Evolutionary conservation across 1,284 basidiomycete genomes (phyloP).

Genomic region (Cryptococcus deneoformans): DNA sequence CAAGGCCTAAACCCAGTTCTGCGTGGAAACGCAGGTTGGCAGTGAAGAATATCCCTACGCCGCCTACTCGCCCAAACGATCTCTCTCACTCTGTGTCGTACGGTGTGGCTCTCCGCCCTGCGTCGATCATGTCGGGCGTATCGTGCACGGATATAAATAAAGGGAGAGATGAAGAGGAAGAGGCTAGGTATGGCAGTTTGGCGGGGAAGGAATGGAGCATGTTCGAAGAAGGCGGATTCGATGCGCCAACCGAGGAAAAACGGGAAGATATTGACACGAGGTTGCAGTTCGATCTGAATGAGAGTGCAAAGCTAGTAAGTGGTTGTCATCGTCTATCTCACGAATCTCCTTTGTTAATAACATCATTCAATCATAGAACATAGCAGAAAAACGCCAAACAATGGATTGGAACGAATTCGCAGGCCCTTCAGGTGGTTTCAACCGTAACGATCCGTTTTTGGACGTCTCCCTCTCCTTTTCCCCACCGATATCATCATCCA

Average conservation of each 20-base stretch:
- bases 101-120: not conserved
- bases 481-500: constrained; percentile 61
- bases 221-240: constrained; percentile 78
- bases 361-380: constrained; percentile 54
- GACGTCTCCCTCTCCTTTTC: constrained; percentile 72
- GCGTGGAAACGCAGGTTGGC: constrained; percentile 33
- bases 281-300: constrained; percentile 80
- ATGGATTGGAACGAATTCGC: constrained; percentile 86
- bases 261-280: constrained; percentile 53
- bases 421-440: constrained; percentile 62
- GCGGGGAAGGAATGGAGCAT: constrained; percentile 84
- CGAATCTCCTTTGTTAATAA: not conserved
- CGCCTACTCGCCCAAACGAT: constrained; percentile 15
- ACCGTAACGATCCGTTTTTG: constrained; percentile 70
- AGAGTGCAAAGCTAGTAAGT: constrained; percentile 73
- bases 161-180: constrained; percentile 46
- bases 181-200: constrained; percentile 70
- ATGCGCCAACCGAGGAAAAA: constrained; percentile 45
- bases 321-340: not conserved
- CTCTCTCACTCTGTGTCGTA: not conserved
- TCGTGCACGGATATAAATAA: not conserved
- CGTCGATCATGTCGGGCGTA: not conserved
- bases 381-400: constrained; percentile 67
- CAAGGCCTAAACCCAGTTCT: constrained; percentile 36
- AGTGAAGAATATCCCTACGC: constrained; percentile 32